Percentiles rank a stretch among this genome's conserved stretches.
Evolutionary conservation across 495 filamentous ascomycete species (phyloP).

Genomic region (Lepidopterella palustris): DNA sequence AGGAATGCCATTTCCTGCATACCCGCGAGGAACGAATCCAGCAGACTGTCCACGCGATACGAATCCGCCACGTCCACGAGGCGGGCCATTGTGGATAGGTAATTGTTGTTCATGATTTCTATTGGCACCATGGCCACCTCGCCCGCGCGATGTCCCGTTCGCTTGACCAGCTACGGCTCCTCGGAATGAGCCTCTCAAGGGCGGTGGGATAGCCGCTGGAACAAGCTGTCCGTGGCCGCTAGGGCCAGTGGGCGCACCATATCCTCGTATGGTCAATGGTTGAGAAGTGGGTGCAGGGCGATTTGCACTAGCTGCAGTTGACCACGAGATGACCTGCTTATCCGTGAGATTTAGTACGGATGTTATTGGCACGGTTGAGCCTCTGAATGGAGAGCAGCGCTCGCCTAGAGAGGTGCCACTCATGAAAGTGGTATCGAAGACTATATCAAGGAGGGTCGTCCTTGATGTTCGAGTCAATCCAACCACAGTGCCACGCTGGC

Average conservation of each 20-base stretch:
- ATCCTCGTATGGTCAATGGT: conserved; percentile 49
- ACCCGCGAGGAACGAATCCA: conserved; percentile 34
- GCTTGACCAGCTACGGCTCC: conserved; percentile 52
- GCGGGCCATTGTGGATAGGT: conserved; percentile 20
- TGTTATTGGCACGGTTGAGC: conserved; percentile 77
- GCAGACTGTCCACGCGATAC: neutral
- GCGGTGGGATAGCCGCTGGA: conserved; percentile 60
- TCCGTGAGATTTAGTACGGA: conserved; percentile 83
- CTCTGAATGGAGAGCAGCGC: conserved; percentile 91
- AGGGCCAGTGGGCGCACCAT: conserved; percentile 48
- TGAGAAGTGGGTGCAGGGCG: conserved; percentile 44
- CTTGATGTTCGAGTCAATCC: conserved; percentile 81
- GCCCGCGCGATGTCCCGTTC: conserved; percentile 18
- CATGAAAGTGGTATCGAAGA: conserved; percentile 95
- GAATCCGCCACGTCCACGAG: conserved; percentile 17
- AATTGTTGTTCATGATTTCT: conserved; percentile 16
- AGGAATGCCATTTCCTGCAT: conserved; percentile 10
- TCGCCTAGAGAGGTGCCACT: conserved; percentile 83
- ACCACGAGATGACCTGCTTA: conserved; percentile 69
- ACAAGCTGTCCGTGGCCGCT: conserved; percentile 54
- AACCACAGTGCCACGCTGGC: conserved; percentile 82
- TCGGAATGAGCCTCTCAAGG: conserved; percentile 65
- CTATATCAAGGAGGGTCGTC: conserved; percentile 75
- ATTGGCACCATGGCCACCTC: conserved; percentile 24
- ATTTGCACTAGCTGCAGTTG: conserved; percentile 57